Conservation (phyloP, 1,284 basidiomycete genomes). For the Boletus sp. region DNA sequence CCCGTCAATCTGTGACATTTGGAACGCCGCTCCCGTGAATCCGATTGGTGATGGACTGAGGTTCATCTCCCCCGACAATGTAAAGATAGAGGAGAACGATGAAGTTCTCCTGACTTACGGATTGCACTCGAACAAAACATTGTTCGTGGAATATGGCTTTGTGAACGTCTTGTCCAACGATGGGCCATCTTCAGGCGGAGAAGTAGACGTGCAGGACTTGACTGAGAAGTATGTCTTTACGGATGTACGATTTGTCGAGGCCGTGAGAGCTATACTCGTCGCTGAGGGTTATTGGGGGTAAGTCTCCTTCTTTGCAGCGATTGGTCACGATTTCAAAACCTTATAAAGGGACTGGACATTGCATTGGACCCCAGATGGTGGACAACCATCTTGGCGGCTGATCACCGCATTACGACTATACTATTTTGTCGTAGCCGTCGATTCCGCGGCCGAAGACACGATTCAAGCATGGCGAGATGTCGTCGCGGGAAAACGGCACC, state of each 20-base stretch:
- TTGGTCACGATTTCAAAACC: background rate
- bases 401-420: constrained; percentile 68
- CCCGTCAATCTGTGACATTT: constrained; percentile 36
- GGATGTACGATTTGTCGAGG: constrained; percentile 36
- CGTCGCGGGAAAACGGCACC: constrained; percentile 41
- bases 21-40: constrained; percentile 36
- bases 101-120: constrained; percentile 79
- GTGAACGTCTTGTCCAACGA: constrained; percentile 39
- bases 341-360: constrained; percentile 63
- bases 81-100: constrained; percentile 43
- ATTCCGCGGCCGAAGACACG: constrained; percentile 27
- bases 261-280: constrained; percentile 50
- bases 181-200: constrained; percentile 36
- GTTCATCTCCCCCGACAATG: constrained; percentile 49
- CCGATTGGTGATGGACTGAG: constrained; percentile 45
- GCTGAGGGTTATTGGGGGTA: constrained; percentile 76
- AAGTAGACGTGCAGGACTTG: constrained; percentile 61
- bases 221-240: constrained; percentile 48
- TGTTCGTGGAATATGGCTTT: constrained; percentile 87
- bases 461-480: constrained; percentile 56
- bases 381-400: constrained; percentile 73
- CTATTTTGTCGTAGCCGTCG: constrained; percentile 36
- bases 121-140: constrained; percentile 61
- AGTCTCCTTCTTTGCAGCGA: constrained; percentile 13
- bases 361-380: constrained; percentile 52